These are phyloP conservation scores for Aphanomyces invadans DNA, from an alignment of 352 stramenopile species.

Conservation along the genomic window DNA sequence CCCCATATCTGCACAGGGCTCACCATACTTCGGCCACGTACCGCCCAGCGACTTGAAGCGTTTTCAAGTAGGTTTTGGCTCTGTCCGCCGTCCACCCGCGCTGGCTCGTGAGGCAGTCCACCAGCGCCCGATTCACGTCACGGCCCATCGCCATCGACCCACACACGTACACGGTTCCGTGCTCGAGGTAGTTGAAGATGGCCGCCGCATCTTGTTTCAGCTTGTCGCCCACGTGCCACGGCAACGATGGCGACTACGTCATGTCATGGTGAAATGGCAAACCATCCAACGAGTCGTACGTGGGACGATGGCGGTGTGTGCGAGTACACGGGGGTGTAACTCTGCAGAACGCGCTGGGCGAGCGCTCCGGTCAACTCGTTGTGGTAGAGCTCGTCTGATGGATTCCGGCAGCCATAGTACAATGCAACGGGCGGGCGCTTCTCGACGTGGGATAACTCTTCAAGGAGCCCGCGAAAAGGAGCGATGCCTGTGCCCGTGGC, in stretches of 20 bases:
- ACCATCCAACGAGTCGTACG: neutral
- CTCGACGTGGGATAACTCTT: constrained; percentile 35
- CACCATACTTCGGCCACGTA: constrained; percentile 23
- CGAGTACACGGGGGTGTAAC: constrained; percentile 59
- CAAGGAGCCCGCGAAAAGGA: constrained; percentile 71
- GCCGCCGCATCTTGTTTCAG: constrained; percentile 48
- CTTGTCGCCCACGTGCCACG: constrained; percentile 56
- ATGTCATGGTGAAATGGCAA: too few relatives aligned
- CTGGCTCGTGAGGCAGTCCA: constrained; percentile 12
- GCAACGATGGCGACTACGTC: too few relatives aligned
- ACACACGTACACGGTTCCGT: constrained; percentile 66
- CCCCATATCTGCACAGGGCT: too few relatives aligned
- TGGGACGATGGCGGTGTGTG: constrained; percentile 12
- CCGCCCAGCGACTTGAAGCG: neutral
- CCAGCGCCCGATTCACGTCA: constrained; percentile 59
- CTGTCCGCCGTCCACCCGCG: neutral
- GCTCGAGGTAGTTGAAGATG: constrained; percentile 47
- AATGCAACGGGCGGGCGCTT: constrained; percentile 23
- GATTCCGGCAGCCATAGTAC: constrained; percentile 66
- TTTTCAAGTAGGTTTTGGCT: constrained; percentile 9
- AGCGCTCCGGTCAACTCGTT: constrained; percentile 46
- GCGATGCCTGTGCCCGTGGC: constrained; percentile 74
- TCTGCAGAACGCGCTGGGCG: constrained; percentile 38
- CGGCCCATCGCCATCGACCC: constrained; percentile 72
- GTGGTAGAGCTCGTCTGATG: constrained; percentile 61